Evolutionary conservation across 2,329 filamentous ascomycete genomes (phyloP), one percentile per base, ranked within the genome.

Genomic region (Ascomycota sp.): DNA sequence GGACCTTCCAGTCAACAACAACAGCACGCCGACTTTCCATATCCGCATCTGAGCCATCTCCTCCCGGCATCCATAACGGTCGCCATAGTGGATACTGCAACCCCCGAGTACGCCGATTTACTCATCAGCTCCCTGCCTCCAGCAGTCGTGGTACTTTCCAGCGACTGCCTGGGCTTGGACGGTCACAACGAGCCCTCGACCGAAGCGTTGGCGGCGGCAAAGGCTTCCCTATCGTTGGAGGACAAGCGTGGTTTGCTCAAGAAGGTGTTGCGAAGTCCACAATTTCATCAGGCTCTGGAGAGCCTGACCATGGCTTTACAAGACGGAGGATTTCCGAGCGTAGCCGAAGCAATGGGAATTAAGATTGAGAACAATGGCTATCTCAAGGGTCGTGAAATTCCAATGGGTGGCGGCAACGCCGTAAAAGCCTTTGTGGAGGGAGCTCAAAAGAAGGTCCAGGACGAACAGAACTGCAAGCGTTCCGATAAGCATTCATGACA

Each of bases 341-440:
- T 98, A 38, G 77, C 82, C 6, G 83, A 92, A 43, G 86, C 85
- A 4, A 58, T 98, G 24, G 69, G 73, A 6, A 68, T 95, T 34
- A 70, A 72, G 40, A 70, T 98, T 13, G 67, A 76, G 44, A 82
- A 93, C 46, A 77, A 77, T n/a, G 86, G 86, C 4, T 77, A 79
- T 38, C 65, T 92, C 44, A 65, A 65, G 36, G 73, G 78, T 32
- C 75, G 80, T 5, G 76, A 69, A 30, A 74, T 94, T 58, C 85
- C 86, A 2, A 53, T 94, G 27, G 86, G 85, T 26, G 85, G 85
- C 30, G 80, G 78, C 5, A 76, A 89, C 42, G 86, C 86, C 9
- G 74, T 98, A 2, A 76, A 91, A 56, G 80, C 79, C 4, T 98
- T 98, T 52, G 65, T 98, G 15, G 70, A 91, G 32, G 89, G 86